These are phyloP conservation scores for Microdochium nivale DNA, from an alignment of 2,329 filamentous ascomycete genomes.

Conservation along the genomic window DNA sequence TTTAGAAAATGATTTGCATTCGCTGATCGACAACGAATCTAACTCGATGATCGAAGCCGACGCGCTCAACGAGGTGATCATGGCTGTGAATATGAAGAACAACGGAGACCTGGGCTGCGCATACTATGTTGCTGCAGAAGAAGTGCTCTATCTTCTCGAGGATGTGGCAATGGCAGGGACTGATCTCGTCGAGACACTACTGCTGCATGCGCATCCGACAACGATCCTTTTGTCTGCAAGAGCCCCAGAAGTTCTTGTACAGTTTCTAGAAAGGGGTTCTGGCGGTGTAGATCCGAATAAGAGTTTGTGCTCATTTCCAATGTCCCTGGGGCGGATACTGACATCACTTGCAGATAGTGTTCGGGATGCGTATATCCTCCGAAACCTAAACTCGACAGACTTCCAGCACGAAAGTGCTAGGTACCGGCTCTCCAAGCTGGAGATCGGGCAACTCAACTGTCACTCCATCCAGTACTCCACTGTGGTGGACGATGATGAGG, in stretches of 20 bases:
- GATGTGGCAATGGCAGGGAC: constrained; percentile 63
- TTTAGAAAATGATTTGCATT: constrained; percentile 7
- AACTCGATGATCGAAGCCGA: constrained; percentile 17
- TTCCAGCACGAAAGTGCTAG: constrained; percentile 62
- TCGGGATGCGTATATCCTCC: constrained; percentile 42
- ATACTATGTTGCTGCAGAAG: constrained; percentile 66
- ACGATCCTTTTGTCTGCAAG: constrained; percentile 43
- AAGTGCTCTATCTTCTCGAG: constrained; percentile 66
- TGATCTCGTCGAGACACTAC: constrained; percentile 57
- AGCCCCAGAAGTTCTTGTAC: constrained; percentile 30
- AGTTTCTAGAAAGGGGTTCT: constrained; percentile 23
- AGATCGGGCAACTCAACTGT: constrained; percentile 36
- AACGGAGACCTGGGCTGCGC: constrained; percentile 70
- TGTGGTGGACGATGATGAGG: constrained; percentile 32
- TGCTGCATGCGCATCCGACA: constrained; percentile 46
- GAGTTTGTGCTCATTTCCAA: constrained; percentile 8
- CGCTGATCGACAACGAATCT: constrained; percentile 5
- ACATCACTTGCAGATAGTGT: constrained; percentile 20
- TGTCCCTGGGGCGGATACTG: constrained; percentile 3
- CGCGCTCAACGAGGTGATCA: constrained; percentile 58
- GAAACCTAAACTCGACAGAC: constrained; percentile 61
- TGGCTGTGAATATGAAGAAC: constrained; percentile 71
- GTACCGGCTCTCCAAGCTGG: constrained; percentile 54
- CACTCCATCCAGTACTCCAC: constrained; percentile 55
- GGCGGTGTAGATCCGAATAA: constrained; percentile 20